Evolutionary conservation across 2,329 filamentous ascomycete genomes (phyloP).

Genomic region (Aspergillus quadrilineatus): DNA sequence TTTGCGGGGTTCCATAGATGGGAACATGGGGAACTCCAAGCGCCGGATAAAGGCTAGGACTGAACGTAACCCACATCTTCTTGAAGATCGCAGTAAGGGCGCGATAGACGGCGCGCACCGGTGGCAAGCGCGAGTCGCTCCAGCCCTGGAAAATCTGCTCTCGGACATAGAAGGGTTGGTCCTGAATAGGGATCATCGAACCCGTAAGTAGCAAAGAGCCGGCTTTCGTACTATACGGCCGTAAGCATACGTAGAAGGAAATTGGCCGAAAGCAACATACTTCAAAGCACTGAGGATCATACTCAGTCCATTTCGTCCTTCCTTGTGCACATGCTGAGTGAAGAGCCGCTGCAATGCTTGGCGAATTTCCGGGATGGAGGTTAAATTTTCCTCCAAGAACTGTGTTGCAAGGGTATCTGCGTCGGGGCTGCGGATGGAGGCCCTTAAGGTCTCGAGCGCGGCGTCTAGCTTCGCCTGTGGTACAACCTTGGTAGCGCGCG

Average conservation of each 20-base stretch:
- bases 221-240: conserved; percentile 47
- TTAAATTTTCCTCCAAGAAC: conserved; percentile 51
- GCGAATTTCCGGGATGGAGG: conserved; percentile 51
- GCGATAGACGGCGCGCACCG: conserved; percentile 52
- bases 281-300: conserved; percentile 56
- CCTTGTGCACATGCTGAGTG: conserved; percentile 49
- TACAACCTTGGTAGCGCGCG: conserved; percentile 38
- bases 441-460: conserved; percentile 32
- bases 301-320: conserved; percentile 50
- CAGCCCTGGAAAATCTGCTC: conserved; percentile 55
- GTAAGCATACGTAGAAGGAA: neutral
- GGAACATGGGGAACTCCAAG: conserved; percentile 57
- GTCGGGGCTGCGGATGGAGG: conserved; percentile 31
- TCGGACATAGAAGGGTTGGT: conserved; percentile 55
- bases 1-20: conserved; percentile 51
- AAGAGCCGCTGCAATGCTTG: conserved; percentile 51
- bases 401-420: conserved; percentile 39
- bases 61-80: conserved; percentile 54
- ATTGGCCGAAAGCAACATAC: conserved; percentile 34
- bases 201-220: conserved; percentile 60
- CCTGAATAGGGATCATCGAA: conserved; percentile 53
- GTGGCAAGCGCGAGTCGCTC: conserved; percentile 53
- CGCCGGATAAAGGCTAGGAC: conserved; percentile 50
- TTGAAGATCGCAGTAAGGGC: conserved; percentile 52
- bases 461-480: conserved; percentile 44